phyloP scores from a whole-genome alignment of 495 filamentous ascomycete genomes.

The Aeminium ludgeri region DNA sequence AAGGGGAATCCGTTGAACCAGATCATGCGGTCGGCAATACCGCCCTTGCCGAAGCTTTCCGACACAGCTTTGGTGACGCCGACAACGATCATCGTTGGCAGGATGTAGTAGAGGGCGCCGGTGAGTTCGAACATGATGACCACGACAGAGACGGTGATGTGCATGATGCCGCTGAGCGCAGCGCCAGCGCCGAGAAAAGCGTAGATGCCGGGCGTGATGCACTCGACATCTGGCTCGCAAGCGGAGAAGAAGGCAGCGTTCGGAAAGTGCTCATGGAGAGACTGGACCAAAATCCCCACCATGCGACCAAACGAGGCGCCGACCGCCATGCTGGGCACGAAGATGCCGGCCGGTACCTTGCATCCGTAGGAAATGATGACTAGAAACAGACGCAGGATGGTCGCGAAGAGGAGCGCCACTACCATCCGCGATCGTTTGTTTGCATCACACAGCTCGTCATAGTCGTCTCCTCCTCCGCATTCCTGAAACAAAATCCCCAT shows the following conservation, averaged over 20 bases:
- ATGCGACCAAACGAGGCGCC: constrained; percentile 87
- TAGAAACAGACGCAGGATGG: constrained; percentile 60
- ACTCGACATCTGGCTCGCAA: constrained; percentile 82
- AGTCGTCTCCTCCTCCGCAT: constrained; percentile 85
- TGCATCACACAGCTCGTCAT: constrained; percentile 72
- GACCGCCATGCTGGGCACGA: constrained; percentile 95
- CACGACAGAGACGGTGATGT: constrained; percentile 87
- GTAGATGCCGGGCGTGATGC: constrained; percentile 92
- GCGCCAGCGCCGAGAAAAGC: constrained; percentile 86
- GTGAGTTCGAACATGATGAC: constrained; percentile 99
- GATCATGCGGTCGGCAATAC: constrained; percentile 96
- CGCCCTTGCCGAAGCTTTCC: constrained; percentile 82
- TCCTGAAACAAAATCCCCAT: constrained; percentile 96
- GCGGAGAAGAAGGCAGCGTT: constrained; percentile 67
- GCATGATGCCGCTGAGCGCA: constrained; percentile 97
- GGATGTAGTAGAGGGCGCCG: constrained; percentile 83
- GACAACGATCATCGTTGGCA: constrained; percentile 97
- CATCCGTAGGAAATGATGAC: constrained; percentile 97
- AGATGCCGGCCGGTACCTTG: constrained; percentile 94
- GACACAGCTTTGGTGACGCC: constrained; percentile 91
- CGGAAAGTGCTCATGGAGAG: constrained; percentile 69
- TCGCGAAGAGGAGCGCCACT: constrained; percentile 62
- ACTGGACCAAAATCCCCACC: constrained; percentile 86
- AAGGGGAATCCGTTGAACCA: constrained; percentile 99
- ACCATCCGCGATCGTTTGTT: constrained; percentile 64